A percentile compares a stretch with the other conserved stretches of the same genome.
Conservation (phyloP, 2,329 filamentous ascomycete genomes). For the Colletotrichum ledebouriae region DNA sequence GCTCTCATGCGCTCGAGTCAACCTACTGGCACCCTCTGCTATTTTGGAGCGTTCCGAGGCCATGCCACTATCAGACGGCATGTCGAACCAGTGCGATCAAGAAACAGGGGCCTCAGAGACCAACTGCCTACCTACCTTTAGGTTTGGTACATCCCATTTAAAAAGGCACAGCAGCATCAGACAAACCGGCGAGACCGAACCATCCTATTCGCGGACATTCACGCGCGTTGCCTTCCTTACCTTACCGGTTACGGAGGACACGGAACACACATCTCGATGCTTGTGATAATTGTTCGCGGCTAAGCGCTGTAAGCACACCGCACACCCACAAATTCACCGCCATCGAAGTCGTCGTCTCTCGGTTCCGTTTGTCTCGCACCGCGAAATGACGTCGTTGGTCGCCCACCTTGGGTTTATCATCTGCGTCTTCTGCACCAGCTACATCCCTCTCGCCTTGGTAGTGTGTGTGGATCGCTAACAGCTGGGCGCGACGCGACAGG, state of each 20-base stretch:
- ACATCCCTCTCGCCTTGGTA: constrained; percentile 19
- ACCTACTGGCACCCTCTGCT: constrained; percentile 19
- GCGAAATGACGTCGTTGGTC: constrained; percentile 37
- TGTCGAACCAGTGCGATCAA: constrained; percentile 12
- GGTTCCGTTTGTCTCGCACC: constrained; percentile 12
- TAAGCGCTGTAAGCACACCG: constrained; percentile 11
- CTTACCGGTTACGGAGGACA: neutral
- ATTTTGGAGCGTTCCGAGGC: constrained; percentile 23
- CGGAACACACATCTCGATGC: constrained; percentile 9
- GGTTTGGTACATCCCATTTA: neutral
- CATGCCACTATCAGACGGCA: constrained; percentile 28
- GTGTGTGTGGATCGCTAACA: constrained; percentile 38
- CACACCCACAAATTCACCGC: constrained; percentile 12
- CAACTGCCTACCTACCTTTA: neutral
- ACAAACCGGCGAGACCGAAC: constrained; percentile 15
- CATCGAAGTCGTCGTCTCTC: neutral
- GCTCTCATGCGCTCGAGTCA: constrained; percentile 40
- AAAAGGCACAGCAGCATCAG: constrained; percentile 15
- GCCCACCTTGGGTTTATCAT: constrained; percentile 18
- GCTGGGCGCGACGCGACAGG: constrained; percentile 22
- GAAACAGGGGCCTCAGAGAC: constrained; percentile 1
- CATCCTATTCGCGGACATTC: neutral
- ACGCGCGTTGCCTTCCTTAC: neutral
- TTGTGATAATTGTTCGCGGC: neutral
- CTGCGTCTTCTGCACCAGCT: constrained; percentile 29